phyloP scores from a whole-genome alignment of 1,284 basidiomycete species.

The Leucoagaricus sp. region DNA sequence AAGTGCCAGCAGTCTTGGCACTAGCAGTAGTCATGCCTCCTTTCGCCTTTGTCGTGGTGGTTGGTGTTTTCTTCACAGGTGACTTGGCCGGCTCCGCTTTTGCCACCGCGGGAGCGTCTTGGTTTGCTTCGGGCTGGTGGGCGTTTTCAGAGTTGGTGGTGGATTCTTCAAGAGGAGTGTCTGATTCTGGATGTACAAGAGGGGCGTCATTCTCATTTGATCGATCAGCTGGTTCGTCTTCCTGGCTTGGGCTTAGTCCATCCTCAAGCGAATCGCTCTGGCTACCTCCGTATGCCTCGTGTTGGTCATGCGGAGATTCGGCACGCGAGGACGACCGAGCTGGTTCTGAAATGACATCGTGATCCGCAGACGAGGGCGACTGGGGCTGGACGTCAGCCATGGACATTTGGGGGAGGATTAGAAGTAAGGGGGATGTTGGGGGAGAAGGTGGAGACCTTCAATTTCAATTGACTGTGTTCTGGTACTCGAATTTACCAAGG shows the following conservation, averaged over 20 bases:
- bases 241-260: background rate
- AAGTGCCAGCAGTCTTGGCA: constrained; percentile 10
- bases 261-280: constrained; percentile 13
- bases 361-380: constrained; percentile 6
- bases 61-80: constrained; percentile 33
- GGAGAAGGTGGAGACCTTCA: background rate
- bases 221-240: constrained; percentile 9
- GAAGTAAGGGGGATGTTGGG: background rate
- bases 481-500: background rate
- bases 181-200: background rate
- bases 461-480: background rate
- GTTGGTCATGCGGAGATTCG: constrained; percentile 43
- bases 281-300: constrained; percentile 42
- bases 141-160: background rate
- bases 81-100: constrained; percentile 18
- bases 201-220: constrained; percentile 10
- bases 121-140: constrained; percentile 2
- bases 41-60: constrained; percentile 42
- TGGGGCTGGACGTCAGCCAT: constrained; percentile 39
- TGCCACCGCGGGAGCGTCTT: constrained; percentile 10
- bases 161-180: constrained; percentile 3
- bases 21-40: constrained; percentile 42
- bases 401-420: constrained; percentile 43
- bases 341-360: constrained; percentile 10
- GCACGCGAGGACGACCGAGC: constrained; percentile 10